Percentiles rank a stretch among this genome's conserved stretches.
Conservation (phyloP, 2,329 filamentous ascomycete genomes). For the Parastagonospora avenae region DNA sequence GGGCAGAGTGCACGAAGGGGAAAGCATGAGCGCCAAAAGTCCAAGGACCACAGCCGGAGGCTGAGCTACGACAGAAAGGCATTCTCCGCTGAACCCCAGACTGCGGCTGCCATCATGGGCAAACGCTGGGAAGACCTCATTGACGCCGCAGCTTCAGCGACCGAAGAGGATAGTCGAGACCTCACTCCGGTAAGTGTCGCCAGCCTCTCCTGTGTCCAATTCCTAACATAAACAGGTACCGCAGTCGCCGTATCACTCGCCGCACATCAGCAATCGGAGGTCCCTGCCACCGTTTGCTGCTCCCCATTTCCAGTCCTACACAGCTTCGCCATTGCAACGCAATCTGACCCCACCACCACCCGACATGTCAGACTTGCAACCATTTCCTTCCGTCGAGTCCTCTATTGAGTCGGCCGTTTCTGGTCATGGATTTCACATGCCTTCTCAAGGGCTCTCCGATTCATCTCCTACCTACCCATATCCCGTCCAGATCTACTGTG, state of each 20-base stretch:
- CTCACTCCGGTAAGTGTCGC: conserved; percentile 75
- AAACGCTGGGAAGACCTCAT: conserved; percentile 97
- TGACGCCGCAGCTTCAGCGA: conserved; percentile 90
- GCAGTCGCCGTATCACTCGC: conserved; percentile 57
- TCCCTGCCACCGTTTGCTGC: conserved; percentile 65
- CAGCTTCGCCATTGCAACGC: conserved; percentile 89
- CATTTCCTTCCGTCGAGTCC: conserved; percentile 89
- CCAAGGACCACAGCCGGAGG: conserved; percentile 74
- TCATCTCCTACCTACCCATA: conserved; percentile 62
- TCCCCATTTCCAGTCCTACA: conserved; percentile 68
- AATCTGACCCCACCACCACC: conserved; percentile 79
- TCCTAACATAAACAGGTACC: conserved; percentile 48
- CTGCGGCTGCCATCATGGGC: conserved; percentile 72
- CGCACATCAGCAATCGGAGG: conserved; percentile 59
- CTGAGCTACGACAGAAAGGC: conserved; percentile 80
- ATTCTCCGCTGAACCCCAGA: conserved; percentile 81
- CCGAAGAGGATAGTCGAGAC: conserved; percentile 87
- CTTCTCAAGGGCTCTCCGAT: conserved; percentile 57
- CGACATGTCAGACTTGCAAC: conserved; percentile 59
- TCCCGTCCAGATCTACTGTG: conserved; percentile 85
- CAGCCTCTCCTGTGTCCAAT: background rate
- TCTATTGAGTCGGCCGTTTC: conserved; percentile 73
- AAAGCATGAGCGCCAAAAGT: conserved; percentile 81
- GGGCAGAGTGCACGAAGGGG: conserved; percentile 76
- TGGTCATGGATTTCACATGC: conserved; percentile 67